Percentiles rank a stretch among this genome's conserved stretches.
phyloP scores from a whole-genome alignment of 148 eudicot species.

The Persicaria maculosa region DNA sequence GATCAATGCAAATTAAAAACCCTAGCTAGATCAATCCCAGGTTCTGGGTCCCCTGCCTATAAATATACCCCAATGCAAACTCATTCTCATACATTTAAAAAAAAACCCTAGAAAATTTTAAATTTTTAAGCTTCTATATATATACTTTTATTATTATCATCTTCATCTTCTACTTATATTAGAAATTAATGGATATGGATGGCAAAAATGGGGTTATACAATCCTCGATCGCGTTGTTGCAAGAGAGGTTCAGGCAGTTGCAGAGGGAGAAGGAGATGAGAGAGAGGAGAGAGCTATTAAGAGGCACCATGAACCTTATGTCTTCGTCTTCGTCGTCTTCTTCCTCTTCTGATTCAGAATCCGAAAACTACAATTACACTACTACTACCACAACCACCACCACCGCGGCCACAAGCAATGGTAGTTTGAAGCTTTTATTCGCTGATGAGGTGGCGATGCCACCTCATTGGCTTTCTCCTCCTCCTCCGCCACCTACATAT shows the following conservation, averaged over 20 bases:
- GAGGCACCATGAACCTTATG: constrained; percentile 6
- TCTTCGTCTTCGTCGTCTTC: background rate
- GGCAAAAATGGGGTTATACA: constrained; percentile 16
- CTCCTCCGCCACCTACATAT: background rate
- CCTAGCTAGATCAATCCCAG: too few relatives aligned
- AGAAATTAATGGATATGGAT: background rate
- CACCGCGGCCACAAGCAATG: background rate
- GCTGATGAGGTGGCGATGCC: background rate
- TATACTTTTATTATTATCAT: background rate
- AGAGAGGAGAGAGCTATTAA: constrained; percentile 32
- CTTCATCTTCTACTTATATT: background rate
- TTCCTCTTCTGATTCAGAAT: constrained; percentile 3
- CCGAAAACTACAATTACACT: constrained; percentile 1
- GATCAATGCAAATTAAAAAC: too few relatives aligned
- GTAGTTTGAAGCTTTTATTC: background rate
- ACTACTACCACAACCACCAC: background rate
- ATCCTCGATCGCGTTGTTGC: constrained; percentile 43
- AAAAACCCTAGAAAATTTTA: too few relatives aligned
- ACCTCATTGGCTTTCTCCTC: background rate
- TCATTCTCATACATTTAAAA: too few relatives aligned
- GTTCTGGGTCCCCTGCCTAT: too few relatives aligned
- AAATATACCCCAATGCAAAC: too few relatives aligned
- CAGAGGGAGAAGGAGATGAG: constrained; percentile 45
- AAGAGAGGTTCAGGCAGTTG: constrained; percentile 50
- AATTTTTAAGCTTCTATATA: background rate